Evolutionary conservation across 768 basidiomycete genomes (phyloP), one percentile per base, ranked within the genome.

Genomic region (Mycena maculata): DNA sequence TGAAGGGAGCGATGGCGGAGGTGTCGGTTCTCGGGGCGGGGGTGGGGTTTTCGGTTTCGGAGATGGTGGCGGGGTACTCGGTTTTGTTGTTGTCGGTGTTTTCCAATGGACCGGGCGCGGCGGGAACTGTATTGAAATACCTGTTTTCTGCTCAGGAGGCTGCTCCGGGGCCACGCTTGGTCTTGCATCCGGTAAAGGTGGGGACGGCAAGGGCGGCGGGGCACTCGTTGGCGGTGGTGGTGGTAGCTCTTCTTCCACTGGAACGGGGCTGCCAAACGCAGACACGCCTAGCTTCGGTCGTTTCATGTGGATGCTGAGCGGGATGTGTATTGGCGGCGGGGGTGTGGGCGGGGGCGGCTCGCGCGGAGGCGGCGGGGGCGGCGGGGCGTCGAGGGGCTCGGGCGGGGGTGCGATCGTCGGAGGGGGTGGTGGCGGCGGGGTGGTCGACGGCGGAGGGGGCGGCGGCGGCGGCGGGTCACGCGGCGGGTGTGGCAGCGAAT

Each of bases 331-430:
- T 60, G 63, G 63, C 23, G 69, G 63, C 3, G 67, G 67, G 18
- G 72, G 71, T 48, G 71, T 78, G 70, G 65, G 75, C 6, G 78
- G 79, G 16, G 79, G 80, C 0, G 77, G 78, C 0, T 80, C 80
- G 15, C 41, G 16, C 0, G 82, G 82, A 0, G 81, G 77, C 27
- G 82, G 77, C 44, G 83, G 77, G 7, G 82, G 78, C 12, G 78
- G 76, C 1, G 81, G 78, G 5, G 82, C 76, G 39, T 48, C 47
- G 15, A 68, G 71, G 50, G 77, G 68, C 9, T 76, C 76, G 11
- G 72, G 73, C 44, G 76, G 80, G 7, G 78, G 67, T 9, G 33
- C 6, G 33, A n/a, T n/a, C n/a, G n/a, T n/a, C n/a, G n/a, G n/a
- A n/a, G n/a, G n/a, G n/a, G 77, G 75, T 20, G 76, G 72, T 13